These are phyloP conservation scores for Exophiala dermatitidis DNA, from an alignment of 2,329 filamentous ascomycete genomes.

Conservation along the genomic window DNA sequence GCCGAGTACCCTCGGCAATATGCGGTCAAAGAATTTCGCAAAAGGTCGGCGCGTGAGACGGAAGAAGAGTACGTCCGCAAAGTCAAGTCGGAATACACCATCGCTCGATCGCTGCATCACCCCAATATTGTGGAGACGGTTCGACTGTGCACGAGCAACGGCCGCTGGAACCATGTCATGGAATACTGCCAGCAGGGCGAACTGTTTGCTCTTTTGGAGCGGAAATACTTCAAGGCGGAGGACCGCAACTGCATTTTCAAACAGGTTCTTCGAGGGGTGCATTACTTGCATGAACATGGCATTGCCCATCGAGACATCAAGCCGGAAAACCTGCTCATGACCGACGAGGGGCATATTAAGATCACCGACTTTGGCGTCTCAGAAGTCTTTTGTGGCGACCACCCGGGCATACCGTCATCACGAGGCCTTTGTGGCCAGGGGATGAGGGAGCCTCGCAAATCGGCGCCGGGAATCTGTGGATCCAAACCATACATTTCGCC, in stretches of 20 bases:
- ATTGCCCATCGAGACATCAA: conserved; percentile 91
- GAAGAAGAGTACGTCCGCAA: conserved; percentile 74
- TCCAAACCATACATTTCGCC: conserved; percentile 82
- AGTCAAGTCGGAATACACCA: conserved; percentile 84
- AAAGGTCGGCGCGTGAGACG: conserved; percentile 61
- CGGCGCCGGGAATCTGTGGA: conserved; percentile 73
- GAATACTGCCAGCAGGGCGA: conserved; percentile 82
- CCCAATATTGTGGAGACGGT: conserved; percentile 81
- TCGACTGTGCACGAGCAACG: conserved; percentile 65
- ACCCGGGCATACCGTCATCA: conserved; percentile 67
- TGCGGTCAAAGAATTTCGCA: conserved; percentile 82
- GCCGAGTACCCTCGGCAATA: conserved; percentile 51
- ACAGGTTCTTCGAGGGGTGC: conserved; percentile 73
- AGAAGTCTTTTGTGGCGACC: conserved; percentile 74
- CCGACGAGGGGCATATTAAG: conserved; percentile 72
- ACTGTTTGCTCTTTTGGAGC: conserved; percentile 66
- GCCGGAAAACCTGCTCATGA: conserved; percentile 76
- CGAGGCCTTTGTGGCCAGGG: conserved; percentile 66
- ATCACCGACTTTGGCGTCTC: conserved; percentile 89
- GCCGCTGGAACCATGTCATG: conserved; percentile 86
- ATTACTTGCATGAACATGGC: conserved; percentile 73
- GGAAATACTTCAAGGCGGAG: conserved; percentile 58
- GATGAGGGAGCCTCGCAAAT: conserved; percentile 61
- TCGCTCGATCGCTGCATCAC: conserved; percentile 76
- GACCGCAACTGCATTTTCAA: conserved; percentile 83